phyloP scores from a whole-genome alignment of 2,329 filamentous ascomycete species.

The Diaporthe aspalathi region DNA sequence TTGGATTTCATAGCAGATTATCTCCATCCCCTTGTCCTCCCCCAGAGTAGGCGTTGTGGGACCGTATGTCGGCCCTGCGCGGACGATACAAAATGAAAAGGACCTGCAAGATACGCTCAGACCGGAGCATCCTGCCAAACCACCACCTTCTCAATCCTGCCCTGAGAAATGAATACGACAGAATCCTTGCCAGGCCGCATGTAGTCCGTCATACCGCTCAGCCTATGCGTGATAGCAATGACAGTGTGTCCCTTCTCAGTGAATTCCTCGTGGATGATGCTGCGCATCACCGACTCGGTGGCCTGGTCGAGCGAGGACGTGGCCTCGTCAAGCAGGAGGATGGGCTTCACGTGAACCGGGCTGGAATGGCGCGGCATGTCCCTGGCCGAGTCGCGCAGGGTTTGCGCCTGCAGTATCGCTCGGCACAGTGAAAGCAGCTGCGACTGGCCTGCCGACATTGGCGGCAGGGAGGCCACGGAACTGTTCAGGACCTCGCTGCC shows the following conservation, averaged over 20 bases:
- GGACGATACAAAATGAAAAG: no score
- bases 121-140: background rate
- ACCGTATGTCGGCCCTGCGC: no score
- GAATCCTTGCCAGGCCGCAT: background rate
- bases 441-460: background rate
- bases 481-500: background rate
- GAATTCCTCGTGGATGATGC: background rate
- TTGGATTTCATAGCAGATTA: no score
- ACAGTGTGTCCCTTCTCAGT: background rate
- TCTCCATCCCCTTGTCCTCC: no score
- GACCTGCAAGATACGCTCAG: no score
- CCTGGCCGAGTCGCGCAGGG: background rate
- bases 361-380: background rate
- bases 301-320: background rate
- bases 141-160: background rate
- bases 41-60: no score
- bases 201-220: background rate
- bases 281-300: background rate
- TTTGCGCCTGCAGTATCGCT: background rate
- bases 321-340: background rate
- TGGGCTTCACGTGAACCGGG: background rate
- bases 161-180: background rate
- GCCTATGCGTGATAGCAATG: background rate
- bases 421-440: background rate
- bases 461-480: background rate